Evolutionary conservation across 2,329 filamentous ascomycete genomes (phyloP), one percentile per base, ranked within the genome.

Genomic region (Penicillium sp.): DNA sequence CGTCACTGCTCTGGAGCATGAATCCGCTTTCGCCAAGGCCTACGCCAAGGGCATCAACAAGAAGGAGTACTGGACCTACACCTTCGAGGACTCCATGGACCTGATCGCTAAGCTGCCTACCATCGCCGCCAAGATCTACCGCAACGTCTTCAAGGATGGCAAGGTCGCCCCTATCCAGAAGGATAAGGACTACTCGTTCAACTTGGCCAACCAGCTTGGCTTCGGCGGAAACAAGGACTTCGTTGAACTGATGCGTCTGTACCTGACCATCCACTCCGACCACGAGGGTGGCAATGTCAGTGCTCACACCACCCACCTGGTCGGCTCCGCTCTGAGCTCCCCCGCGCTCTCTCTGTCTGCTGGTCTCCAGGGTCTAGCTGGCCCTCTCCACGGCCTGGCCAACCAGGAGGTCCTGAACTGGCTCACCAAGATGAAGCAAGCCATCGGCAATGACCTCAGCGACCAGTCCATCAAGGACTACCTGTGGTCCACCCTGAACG

Each of bases 331-430:
- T 60, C 84, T 98, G 65, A 94, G 87, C 81, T 98, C 93, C 54
- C 90, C 93, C 54, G 94, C 94, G 83, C 84, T 98, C 59, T 98
- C 93, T 44, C 80, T 98, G 56, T 84, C 93, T 62, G 93, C 93
- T 64, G 93, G 93, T 75, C 84, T 98, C 50, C 95, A 98, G 76
- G 93, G 93, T 80, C 86, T 98, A 56, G 93, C 93, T 62, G 93
- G 93, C 64, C 93, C 93, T 67, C 89, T 98, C 48, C 93, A 98
- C 83, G 93, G 93, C 73, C 83, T 98, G 64, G 93, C 93, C 71
- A 98, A 98, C 83, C 93, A 98, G 80, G 93, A 98, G 77, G 93
- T 98, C 58, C 83, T 98, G 62, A 90, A 93, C 80, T 98, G 93
- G 93, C 87, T 98, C 65, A 87, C 85, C 60, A 87, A 97, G 84